Evolutionary conservation across 2,329 filamentous ascomycete genomes (phyloP), one percentile per base, ranked within the genome.

Genomic region (Hawksworthiomyces lignivorus): DNA sequence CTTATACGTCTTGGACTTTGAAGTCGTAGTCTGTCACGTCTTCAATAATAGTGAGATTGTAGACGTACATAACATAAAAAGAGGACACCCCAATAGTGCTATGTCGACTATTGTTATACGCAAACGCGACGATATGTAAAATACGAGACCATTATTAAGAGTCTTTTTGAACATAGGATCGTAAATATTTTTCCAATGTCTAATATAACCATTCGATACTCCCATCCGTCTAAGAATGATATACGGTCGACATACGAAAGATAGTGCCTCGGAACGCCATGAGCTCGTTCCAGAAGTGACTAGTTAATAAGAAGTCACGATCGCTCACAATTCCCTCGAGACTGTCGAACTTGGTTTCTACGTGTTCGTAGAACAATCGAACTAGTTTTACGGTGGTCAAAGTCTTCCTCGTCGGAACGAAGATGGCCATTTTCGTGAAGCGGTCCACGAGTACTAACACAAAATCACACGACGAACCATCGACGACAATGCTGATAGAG

Each of bases 401-500:
- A 7, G 24, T 18, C 12, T 7, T 17, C 9, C 6, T 18, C 14
- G 24, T 5, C 22, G 19, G 24, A 35, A 24, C n/a, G 24, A 24
- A 14, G 24, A 21, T 14, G 24, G n/a, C 7, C 4, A 11, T 6
- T 34, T 12, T 7, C 24, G 24, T 7, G 12, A 19, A 7, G 17
- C 9, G 9, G 9, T 34, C 7, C 7, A 10, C 7, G 20, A 5
- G 18, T 8, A 34, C 9, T 11, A 5, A 14, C 17, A 27, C 20
- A 39, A 30, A 30, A 39, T 17, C 21, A 7, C 31, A 38, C 22
- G 29, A 38, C 22, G 22, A 38, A 38, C 27, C 21, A 24, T 26
- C 7, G 7, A 26, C 12, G 12, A 7, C 12, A 26, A 26, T 26
- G 12, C 12, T 12, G 7, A 7, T 26, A 26, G 12, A 12, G 12